A percentile compares a stretch with the other conserved stretches of the same genome.
phyloP scores from a whole-genome alignment of 176 grass and related monocot species.

The Pontederia paniculata region DNA sequence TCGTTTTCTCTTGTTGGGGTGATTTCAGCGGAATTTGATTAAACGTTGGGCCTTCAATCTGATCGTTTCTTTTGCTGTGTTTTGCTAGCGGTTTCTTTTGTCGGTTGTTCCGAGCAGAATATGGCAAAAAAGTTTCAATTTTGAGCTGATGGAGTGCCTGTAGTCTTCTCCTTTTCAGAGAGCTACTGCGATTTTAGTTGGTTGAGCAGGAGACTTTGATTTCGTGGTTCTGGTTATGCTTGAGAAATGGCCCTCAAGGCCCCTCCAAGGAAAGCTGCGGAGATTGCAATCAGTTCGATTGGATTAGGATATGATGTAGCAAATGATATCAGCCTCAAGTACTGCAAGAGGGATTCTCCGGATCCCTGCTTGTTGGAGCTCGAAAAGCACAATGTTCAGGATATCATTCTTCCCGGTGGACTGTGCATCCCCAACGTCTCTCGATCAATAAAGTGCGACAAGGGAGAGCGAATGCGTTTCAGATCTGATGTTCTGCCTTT shows the following conservation, averaged over 20 bases:
- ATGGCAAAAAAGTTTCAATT: too few species aligned
- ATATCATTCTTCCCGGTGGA: conserved; percentile 61
- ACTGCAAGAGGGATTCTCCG: conserved; percentile 37
- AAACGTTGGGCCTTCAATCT: too few species aligned
- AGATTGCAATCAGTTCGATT: conserved; percentile 53
- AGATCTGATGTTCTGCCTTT: conserved; percentile 79
- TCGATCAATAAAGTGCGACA: conserved; percentile 78
- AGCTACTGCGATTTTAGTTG: too few species aligned
- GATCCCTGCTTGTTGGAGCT: conserved; percentile 71
- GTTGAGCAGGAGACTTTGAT: too few species aligned
- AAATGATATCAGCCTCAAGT: conserved; percentile 67
- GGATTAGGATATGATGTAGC: conserved; percentile 79
- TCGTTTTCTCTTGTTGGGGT: too few species aligned
- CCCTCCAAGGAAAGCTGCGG: conserved; percentile 23
- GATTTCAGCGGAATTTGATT: too few species aligned
- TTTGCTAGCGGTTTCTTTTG: too few species aligned
- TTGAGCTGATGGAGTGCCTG: too few species aligned
- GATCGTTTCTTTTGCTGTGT: too few species aligned
- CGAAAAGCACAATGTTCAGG: conserved; percentile 38
- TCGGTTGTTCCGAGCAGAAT: too few species aligned
- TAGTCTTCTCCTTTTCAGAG: too few species aligned
- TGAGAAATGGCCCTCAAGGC: conserved; percentile 50
- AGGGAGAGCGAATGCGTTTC: conserved; percentile 73
- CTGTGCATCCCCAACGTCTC: conserved; percentile 37
- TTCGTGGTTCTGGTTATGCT: conserved; percentile 13